Percentiles rank a stretch among this genome's conserved stretches.
Conservation (phyloP, 1,139 yeast genomes). For the Diutina pseudorugosa region DNA sequence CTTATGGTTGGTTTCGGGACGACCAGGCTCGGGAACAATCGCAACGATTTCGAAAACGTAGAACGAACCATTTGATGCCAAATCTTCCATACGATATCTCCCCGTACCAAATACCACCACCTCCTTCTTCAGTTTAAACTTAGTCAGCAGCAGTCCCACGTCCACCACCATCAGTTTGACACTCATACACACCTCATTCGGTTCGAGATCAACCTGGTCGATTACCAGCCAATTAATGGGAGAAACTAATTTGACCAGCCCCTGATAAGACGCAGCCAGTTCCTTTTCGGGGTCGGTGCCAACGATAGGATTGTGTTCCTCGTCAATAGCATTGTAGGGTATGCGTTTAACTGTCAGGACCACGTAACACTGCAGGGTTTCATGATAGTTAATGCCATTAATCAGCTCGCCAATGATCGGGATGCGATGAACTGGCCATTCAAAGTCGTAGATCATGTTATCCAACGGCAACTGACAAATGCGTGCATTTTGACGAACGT, state of each 20-base stretch:
- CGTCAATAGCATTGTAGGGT: slow-evolving; percentile 60
- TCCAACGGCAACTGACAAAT: slow-evolving; percentile 46
- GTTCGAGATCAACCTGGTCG: slow-evolving; percentile 54
- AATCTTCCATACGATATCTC: slow-evolving; percentile 67
- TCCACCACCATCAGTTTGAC: slow-evolving; percentile 50
- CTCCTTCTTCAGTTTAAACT: slow-evolving; percentile 50
- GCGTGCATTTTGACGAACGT: slow-evolving; percentile 59
- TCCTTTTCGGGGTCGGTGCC: slow-evolving; percentile 41
- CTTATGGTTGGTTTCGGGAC: slow-evolving; percentile 74
- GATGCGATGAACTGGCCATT: slow-evolving; percentile 47
- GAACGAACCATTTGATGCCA: slow-evolving; percentile 71
- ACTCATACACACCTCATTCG: slow-evolving; percentile 53
- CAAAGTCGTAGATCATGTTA: slow-evolving; percentile 43
- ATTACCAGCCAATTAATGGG: slow-evolving; percentile 70
- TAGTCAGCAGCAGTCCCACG: slow-evolving; percentile 32
- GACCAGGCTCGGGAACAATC: slow-evolving; percentile 83
- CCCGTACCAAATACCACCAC: slow-evolving; percentile 74
- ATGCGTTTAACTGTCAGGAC: slow-evolving; percentile 51
- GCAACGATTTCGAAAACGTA: slow-evolving; percentile 66
- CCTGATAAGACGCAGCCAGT: slow-evolving; percentile 44
- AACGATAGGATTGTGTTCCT: slow-evolving; percentile 54
- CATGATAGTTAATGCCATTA: slow-evolving; percentile 62
- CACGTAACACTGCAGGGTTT: slow-evolving; percentile 49
- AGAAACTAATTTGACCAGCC: slow-evolving; percentile 54
- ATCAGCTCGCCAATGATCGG: slow-evolving; percentile 46